Evolutionary conservation across 768 basidiomycete species (phyloP).

Genomic region (Coprinopsis cinerea): DNA sequence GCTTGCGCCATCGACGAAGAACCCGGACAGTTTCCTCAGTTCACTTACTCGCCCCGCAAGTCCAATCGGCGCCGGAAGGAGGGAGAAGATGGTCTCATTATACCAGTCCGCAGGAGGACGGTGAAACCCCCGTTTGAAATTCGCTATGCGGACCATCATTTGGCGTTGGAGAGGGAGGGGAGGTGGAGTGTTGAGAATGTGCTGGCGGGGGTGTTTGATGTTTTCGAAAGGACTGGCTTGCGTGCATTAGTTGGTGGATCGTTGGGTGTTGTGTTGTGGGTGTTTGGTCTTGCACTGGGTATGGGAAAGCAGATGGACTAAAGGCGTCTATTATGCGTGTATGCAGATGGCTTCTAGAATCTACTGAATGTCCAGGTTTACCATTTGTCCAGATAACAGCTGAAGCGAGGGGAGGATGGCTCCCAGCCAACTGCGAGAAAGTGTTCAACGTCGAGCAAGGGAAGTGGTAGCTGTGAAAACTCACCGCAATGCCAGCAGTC

Average conservation of each 20-base stretch:
- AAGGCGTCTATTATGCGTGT: constrained; percentile 13
- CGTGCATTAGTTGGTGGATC: constrained; percentile 26
- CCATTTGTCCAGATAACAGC: constrained; percentile 1
- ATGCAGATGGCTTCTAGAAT: neutral
- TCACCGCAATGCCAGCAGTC: constrained; percentile 49
- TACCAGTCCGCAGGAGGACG: constrained; percentile 19
- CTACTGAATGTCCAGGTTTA: neutral
- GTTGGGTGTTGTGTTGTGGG: no score
- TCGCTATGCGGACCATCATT: constrained; percentile 30
- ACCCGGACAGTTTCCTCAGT: constrained; percentile 12
- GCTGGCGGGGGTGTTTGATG: constrained; percentile 31
- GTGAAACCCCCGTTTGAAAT: constrained; percentile 40
- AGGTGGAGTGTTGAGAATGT: constrained; percentile 14
- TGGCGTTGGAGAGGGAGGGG: constrained; percentile 18
- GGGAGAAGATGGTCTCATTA: constrained; percentile 13
- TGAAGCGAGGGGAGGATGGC: neutral
- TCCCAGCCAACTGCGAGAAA: neutral
- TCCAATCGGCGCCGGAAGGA: no score
- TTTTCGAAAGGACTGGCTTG: constrained; percentile 30
- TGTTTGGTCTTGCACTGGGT: no score
- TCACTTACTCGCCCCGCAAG: constrained; percentile 12
- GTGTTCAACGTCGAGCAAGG: neutral
- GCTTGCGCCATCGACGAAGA: constrained; percentile 26
- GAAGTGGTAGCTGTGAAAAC: constrained; percentile 9
- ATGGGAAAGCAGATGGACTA: no score